Evolutionary conservation across 345 rosid species (phyloP), one percentile per base, ranked within the genome.

Genomic region (Salix dunnii): DNA sequence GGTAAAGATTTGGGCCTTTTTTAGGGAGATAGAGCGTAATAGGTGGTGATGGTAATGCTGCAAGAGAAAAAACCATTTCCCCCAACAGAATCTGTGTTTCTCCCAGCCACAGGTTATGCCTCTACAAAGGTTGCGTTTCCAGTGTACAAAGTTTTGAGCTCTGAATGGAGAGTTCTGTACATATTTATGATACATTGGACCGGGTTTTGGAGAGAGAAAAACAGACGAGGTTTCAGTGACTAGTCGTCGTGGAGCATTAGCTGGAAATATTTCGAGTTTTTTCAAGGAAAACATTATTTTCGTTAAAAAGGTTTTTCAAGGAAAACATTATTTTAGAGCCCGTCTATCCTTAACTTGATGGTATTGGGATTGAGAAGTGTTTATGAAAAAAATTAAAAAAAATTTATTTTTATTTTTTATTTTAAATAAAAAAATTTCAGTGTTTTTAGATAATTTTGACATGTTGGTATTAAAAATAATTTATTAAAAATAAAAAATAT

Each of bases 11-110:
- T 2, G 68, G 76, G 28, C 36, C 65, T 10, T 42, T 84, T 75
- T 67, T 72, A 25, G 68, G 85, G 75, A 76, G 74, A 72, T 53
- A 70, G 69, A 82, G 55, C 31, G 69, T 33, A 31, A 63, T 33
- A 12, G 87, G 77, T 9, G 73, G 53, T 43, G 87, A 49, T 16
- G 89, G 74, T 5, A 79, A 38, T 35, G 77, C 79, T 21, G 84
- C 33, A n/a, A n/a, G 62, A 28, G 85, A 84, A 36, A 86, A 79
- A 20, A 49, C 64, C 94, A 89, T 89, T 27, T 3, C 80, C 2
- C 11, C 11, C 11, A 0, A 33, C 64, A 28, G 68, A 67, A 21
- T 21, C 35, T 36, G 4, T n/a, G 46, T n/a, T 70, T 70, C 6
- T 12, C 10, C n/a, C 43, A 23, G n/a, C 27, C 5, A n/a, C 27